phyloP scores from a whole-genome alignment of 805 yeast species.

The Candida xiaguanensis region DNA sequence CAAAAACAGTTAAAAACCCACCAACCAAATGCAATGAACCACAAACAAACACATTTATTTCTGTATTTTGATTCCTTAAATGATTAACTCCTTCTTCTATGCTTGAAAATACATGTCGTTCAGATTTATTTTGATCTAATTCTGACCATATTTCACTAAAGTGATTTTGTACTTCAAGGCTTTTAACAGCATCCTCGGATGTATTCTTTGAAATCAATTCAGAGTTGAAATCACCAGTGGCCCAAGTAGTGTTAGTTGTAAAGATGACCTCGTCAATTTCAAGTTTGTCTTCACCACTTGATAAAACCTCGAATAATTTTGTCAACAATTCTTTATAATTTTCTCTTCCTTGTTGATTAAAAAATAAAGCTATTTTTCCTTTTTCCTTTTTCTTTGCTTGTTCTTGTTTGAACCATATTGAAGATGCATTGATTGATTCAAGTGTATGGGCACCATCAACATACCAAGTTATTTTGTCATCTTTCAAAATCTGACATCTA shows the following conservation, averaged over 20 bases:
- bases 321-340: constrained; percentile 59
- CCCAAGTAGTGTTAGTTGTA: constrained; percentile 91
- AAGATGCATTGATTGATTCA: constrained; percentile 81
- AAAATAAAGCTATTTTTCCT: constrained; percentile 55
- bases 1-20: constrained; percentile 83
- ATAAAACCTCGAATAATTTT: constrained; percentile 42
- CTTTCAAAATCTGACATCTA: constrained; percentile 73
- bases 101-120: constrained; percentile 55
- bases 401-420: constrained; percentile 63
- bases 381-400: constrained; percentile 10
- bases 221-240: constrained; percentile 69
- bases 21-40: constrained; percentile 96
- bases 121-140: constrained; percentile 35
- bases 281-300: constrained; percentile 31
- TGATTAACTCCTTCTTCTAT: constrained; percentile 70
- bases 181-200: constrained; percentile 72
- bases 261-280: constrained; percentile 76
- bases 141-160: constrained; percentile 68
- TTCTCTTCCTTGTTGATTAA: constrained; percentile 94
- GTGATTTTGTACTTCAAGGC: constrained; percentile 73
- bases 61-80: constrained; percentile 31
- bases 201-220: constrained; percentile 87
- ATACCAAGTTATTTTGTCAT: constrained; percentile 61
- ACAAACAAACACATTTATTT: constrained; percentile 76
- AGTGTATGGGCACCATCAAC: constrained; percentile 95